Percentiles rank a stretch among this genome's conserved stretches.
phyloP scores from a whole-genome alignment of 495 filamentous ascomycete species.

The Aspergillus affinis region DNA sequence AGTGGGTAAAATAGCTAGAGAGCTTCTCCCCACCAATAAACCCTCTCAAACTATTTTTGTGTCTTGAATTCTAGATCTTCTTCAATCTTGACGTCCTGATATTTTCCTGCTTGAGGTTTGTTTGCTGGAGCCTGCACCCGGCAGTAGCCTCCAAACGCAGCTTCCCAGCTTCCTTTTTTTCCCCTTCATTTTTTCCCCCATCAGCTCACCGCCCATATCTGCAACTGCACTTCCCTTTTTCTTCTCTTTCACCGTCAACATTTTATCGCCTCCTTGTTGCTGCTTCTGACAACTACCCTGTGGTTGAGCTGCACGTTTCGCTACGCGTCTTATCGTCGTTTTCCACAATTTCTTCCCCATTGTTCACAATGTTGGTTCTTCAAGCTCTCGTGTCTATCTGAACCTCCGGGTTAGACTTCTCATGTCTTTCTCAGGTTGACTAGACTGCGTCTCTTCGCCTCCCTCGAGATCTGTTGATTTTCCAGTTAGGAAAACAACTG shows the following conservation, averaged over 20 bases:
- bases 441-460: conserved; percentile 6
- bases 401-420: conserved; percentile 13
- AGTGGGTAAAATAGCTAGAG: not conserved
- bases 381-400: conserved; percentile 3
- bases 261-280: conserved; percentile 1
- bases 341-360: not conserved
- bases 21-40: not conserved
- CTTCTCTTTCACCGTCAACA: conserved; percentile 10
- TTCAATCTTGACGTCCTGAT: not conserved
- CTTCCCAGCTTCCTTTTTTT: conserved; percentile 14
- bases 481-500: conserved; percentile 3
- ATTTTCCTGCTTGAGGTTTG: not conserved
- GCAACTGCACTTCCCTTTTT: conserved; percentile 12
- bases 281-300: conserved; percentile 1
- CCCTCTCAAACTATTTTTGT: not conserved
- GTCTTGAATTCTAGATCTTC: not conserved
- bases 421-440: conserved; percentile 16
- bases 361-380: conserved; percentile 8
- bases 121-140: not conserved
- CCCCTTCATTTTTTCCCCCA: conserved; percentile 13
- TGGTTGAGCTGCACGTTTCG: not conserved
- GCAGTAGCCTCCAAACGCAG: conserved; percentile 11
- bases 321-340: conserved; percentile 2
- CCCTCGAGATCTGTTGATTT: not conserved
- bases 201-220: conserved; percentile 25